Evolutionary conservation across 164 flowering plant genomes (phyloP).

Genomic region (Aristolochia fimbriata): DNA sequence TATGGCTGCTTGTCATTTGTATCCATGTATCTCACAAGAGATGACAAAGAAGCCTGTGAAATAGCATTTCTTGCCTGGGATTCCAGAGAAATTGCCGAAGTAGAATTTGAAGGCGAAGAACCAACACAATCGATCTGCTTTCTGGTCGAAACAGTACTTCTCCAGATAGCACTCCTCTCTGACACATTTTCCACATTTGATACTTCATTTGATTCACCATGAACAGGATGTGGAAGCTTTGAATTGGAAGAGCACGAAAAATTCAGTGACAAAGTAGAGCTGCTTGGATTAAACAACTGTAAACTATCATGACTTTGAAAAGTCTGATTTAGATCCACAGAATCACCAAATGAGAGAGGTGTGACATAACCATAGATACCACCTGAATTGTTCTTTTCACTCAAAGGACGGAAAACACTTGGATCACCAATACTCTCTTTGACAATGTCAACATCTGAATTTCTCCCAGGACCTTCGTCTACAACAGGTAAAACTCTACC

Average conservation of each 20-base stretch:
- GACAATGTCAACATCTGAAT: not conserved
- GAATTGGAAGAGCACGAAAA: constrained; percentile 2
- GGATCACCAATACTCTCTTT: not conserved
- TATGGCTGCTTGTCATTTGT: constrained; percentile 12
- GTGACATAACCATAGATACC: not conserved
- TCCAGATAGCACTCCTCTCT: constrained; percentile 7
- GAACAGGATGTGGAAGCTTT: too few relatives aligned
- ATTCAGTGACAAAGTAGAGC: constrained; percentile 3
- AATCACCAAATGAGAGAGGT: not conserved
- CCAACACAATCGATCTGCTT: constrained; percentile 13
- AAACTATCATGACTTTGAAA: constrained; percentile 9
- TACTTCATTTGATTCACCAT: too few relatives aligned
- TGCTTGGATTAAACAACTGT: constrained; percentile 12
- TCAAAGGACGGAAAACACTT: constrained; percentile 5
- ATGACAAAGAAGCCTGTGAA: constrained; percentile 18
- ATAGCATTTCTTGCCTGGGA: constrained; percentile 7
- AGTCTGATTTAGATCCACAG: constrained; percentile 12
- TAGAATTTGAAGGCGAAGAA: constrained; percentile 13
- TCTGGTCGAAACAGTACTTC: constrained; percentile 9
- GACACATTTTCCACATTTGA: not conserved
- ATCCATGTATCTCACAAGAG: constrained; percentile 10
- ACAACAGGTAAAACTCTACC: constrained; percentile 5
- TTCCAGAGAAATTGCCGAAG: constrained; percentile 9
- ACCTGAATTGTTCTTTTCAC: constrained; percentile 5
- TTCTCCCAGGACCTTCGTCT: constrained; percentile 9